Evolutionary conservation across 1,284 basidiomycete genomes (phyloP).

Genomic region (Trichosporon sp.): DNA sequence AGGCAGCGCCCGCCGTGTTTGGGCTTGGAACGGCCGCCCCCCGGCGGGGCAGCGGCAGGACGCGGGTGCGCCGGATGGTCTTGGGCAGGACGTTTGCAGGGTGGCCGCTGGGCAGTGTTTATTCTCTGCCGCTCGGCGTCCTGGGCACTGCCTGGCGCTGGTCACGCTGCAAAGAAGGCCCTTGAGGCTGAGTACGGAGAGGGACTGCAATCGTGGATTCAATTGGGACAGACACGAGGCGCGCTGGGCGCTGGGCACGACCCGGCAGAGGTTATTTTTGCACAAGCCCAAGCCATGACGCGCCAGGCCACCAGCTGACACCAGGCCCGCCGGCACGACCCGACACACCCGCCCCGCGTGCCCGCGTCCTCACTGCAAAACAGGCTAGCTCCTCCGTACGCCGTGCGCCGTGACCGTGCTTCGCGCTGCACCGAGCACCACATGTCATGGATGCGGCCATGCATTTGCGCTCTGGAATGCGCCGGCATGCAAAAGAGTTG

Average conservation of each 20-base stretch:
- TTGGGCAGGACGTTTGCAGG: not conserved
- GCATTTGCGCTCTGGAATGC: not conserved
- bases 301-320: too few relatives aligned
- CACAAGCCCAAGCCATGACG: not conserved
- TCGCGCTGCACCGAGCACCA: too few relatives aligned
- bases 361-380: too few relatives aligned
- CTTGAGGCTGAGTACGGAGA: too few relatives aligned
- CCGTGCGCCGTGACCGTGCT: too few relatives aligned
- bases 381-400: too few relatives aligned
- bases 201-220: not conserved
- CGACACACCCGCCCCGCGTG: too few relatives aligned
- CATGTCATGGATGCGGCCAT: not conserved
- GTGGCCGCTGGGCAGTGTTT: not conserved
- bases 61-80: not conserved
- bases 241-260: too few relatives aligned
- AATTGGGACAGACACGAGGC: not conserved
- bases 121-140: not conserved
- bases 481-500: not conserved
- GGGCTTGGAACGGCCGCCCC: not conserved
- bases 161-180: too few relatives aligned
- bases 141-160: not conserved
- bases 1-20: not conserved
- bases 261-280: not conserved
- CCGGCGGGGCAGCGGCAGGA: too few relatives aligned
- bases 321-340: too few relatives aligned